Conservation (phyloP, 495 filamentous ascomycete species). For the Lophiostoma macrostomum region DNA sequence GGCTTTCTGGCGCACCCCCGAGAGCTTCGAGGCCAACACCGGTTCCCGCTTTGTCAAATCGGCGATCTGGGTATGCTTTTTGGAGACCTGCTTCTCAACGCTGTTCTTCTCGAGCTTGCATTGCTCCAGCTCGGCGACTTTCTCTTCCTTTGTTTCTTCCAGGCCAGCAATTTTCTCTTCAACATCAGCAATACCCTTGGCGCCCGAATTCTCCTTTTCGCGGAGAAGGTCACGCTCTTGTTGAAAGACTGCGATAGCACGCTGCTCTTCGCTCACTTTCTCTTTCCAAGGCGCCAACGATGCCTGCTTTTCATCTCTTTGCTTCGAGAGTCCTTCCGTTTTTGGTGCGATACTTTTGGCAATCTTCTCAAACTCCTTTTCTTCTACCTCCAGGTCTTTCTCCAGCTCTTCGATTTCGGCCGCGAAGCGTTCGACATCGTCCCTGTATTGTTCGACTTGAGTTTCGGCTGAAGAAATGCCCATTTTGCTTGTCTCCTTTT, state of each 20-base stretch:
- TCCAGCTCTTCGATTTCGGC: constrained; percentile 71
- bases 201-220: constrained; percentile 82
- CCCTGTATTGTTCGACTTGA: constrained; percentile 68
- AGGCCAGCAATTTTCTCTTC: constrained; percentile 72
- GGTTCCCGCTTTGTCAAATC: constrained; percentile 74
- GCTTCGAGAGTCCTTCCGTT: constrained; percentile 87
- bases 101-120: constrained; percentile 66
- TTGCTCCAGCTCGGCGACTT: constrained; percentile 71
- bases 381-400: constrained; percentile 68
- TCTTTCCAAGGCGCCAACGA: constrained; percentile 94
- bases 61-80: constrained; percentile 66
- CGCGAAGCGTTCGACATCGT: constrained; percentile 73
- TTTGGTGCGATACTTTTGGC: constrained; percentile 88
- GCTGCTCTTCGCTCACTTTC: constrained; percentile 93
- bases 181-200: constrained; percentile 78
- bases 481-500: constrained; percentile 65
- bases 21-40: constrained; percentile 73
- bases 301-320: constrained; percentile 90
- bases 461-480: constrained; percentile 71
- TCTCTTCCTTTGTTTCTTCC: constrained; percentile 63
- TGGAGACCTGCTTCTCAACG: constrained; percentile 70
- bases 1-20: constrained; percentile 84
- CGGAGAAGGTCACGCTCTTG: constrained; percentile 88
- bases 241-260: constrained; percentile 87
- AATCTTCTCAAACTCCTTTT: constrained; percentile 74